A percentile compares a stretch with the other conserved stretches of the same genome.
phyloP scores from a whole-genome alignment of 495 filamentous ascomycete genomes.

The Annulohypoxylon bovei region DNA sequence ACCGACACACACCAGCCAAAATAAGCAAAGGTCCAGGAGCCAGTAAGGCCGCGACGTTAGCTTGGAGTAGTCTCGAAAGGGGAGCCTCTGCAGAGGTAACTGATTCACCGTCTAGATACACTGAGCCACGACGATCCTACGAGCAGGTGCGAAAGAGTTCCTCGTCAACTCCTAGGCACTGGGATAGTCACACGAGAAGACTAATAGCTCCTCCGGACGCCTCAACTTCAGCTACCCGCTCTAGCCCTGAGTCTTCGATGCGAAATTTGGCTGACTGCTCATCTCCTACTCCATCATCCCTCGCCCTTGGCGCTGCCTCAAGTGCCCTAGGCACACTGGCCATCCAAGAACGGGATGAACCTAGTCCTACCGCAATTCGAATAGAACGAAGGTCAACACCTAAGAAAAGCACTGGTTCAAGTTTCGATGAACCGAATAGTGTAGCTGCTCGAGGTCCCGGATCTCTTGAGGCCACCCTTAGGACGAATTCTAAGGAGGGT shows the following conservation, averaged over 20 bases:
- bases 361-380: conserved; percentile 11
- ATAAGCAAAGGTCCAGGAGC: conserved; percentile 62
- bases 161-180: conserved; percentile 44
- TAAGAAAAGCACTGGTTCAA: conserved; percentile 15
- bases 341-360: conserved; percentile 42
- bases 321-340: conserved; percentile 54
- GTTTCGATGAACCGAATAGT: conserved; percentile 24
- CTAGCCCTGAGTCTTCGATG: conserved; percentile 36
- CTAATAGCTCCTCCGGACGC: conserved; percentile 45
- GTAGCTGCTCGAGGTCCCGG: conserved; percentile 16
- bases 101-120: conserved; percentile 16
- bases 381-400: conserved; percentile 24
- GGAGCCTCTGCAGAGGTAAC: conserved; percentile 29
- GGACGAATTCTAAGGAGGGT: conserved; percentile 10
- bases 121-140: conserved; percentile 28
- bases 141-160: conserved; percentile 44
- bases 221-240: conserved; percentile 36
- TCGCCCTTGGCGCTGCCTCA: conserved; percentile 60
- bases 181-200: conserved; percentile 59
- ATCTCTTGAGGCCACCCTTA: conserved; percentile 14
- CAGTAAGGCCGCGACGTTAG: conserved; percentile 86
- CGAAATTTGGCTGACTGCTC: conserved; percentile 42
- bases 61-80: conserved; percentile 69
- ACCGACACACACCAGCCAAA: conserved; percentile 45
- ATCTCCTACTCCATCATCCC: conserved; percentile 42